phyloP scores from a whole-genome alignment of 768 basidiomycete genomes.

The Lactarius indigo region DNA sequence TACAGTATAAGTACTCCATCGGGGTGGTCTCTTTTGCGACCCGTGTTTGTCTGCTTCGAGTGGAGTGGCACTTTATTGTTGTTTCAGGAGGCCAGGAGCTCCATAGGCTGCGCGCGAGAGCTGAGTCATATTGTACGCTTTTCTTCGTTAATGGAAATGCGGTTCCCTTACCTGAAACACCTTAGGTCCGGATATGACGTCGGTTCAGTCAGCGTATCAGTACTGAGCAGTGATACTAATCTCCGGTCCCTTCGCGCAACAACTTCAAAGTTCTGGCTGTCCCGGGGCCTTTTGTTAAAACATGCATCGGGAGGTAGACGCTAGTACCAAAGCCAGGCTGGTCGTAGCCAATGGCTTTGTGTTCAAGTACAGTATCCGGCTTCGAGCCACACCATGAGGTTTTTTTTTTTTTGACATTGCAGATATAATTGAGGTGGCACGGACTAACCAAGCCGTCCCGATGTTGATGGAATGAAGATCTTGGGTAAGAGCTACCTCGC shows the following conservation, averaged over 20 bases:
- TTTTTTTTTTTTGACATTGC: not conserved
- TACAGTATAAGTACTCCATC: not conserved
- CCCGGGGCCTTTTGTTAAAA: not conserved
- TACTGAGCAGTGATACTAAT: not conserved
- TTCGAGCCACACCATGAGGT: not conserved
- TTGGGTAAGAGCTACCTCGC: not conserved
- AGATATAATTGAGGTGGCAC: not conserved
- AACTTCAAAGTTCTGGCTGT: constrained; percentile 36
- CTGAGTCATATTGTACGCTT: not conserved
- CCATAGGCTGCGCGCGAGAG: not conserved
- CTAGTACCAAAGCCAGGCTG: no score
- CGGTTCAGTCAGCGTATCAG: constrained; percentile 19
- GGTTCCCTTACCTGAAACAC: constrained; percentile 22
- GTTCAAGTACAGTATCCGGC: not conserved
- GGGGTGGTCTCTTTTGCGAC: not conserved
- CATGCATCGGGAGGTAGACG: no score
- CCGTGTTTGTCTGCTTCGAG: not conserved
- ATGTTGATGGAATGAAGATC: not conserved
- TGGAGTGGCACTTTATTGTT: not conserved
- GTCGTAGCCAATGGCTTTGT: no score
- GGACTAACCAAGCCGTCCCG: not conserved
- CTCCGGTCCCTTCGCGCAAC: constrained; percentile 30
- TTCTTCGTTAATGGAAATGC: not conserved
- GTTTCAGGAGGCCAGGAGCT: constrained; percentile 16
- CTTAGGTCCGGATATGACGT: constrained; percentile 24